Evolutionary conservation across 2,329 filamentous ascomycete species (phyloP).

Genomic region (Dactylellina sp.): DNA sequence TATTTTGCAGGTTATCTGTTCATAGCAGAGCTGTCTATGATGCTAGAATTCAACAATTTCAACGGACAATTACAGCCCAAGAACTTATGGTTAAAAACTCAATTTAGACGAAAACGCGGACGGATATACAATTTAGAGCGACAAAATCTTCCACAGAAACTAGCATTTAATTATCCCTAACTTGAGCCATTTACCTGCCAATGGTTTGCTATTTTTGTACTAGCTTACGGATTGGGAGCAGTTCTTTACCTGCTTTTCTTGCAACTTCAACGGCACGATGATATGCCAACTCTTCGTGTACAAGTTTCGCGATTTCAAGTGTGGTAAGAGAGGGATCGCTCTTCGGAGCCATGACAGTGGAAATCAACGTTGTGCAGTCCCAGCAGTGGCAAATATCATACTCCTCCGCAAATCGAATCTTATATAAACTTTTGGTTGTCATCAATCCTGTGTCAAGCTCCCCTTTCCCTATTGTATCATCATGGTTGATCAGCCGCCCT

Average conservation of each 20-base stretch:
- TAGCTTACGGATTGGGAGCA: not conserved
- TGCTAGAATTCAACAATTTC: constrained; percentile 3
- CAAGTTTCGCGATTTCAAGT: not conserved
- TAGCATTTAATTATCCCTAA: too few relatives aligned
- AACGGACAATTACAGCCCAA: not conserved
- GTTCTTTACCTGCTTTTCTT: not conserved
- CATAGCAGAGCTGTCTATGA: not conserved
- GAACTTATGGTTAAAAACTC: too few relatives aligned
- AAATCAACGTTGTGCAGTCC: constrained; percentile 75
- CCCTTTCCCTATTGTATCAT: constrained; percentile 81
- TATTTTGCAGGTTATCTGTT: constrained; percentile 10
- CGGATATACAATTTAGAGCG: too few relatives aligned
- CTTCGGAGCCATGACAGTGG: not conserved
- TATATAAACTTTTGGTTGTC: constrained; percentile 77
- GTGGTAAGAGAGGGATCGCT: too few relatives aligned
- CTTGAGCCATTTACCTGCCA: too few relatives aligned
- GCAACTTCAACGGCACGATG: constrained; percentile 7
- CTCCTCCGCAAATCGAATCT: constrained; percentile 73
- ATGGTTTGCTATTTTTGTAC: not conserved
- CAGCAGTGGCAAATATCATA: constrained; percentile 84
- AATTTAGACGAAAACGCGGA: too few relatives aligned
- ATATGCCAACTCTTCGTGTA: constrained; percentile 3
- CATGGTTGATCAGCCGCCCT: constrained; percentile 77
- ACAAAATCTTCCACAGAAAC: too few relatives aligned
- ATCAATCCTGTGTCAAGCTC: constrained; percentile 74